Base-by-base conservation (phyloP, 768 basidiomycete genomes). In the Calocera viscosa region DNA sequence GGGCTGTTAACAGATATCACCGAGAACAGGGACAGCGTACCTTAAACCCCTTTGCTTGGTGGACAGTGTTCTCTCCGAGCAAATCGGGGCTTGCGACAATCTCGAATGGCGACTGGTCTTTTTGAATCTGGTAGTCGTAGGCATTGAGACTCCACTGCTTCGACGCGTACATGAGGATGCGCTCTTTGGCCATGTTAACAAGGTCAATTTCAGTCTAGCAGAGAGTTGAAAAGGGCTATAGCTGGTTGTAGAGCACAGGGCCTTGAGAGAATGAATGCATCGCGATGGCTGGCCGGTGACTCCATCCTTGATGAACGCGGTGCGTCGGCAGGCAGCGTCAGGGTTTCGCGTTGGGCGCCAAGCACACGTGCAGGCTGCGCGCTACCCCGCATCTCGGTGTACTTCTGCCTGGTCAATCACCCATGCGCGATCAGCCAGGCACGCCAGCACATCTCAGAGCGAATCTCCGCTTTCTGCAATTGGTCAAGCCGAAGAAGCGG, bases 1-100 rank as follows among this genome's bases (percentile, higher is more conserved):
- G 69, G 67, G 16, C 49, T 67, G 3, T 53, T 41, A 2, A 68
- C 68, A 14, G 70, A 63, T 19, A 65, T 26, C 3, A 47, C 5
- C 19, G 43, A 47, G 43, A 8, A 19, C 19, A 19, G 24, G 19
- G 7, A 19, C 7, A 19, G 19, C 43, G 43, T 19, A 47, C 43
- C 16, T 47, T 47, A 19, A 47, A 47, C 19, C 43, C 43, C 43
- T 47, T 47, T 17, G 43, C 43, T 19, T 47, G 43, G 43, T 47
- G 7, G 43, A 47, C 43, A 19, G 43, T 47, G 43, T 47, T 47
- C 24, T 47, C 43, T 3, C 43, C 24, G 8, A 47, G 24, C 43
- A 47, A 47, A 24, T 47, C 43, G 24, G 43, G 24, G 43, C 8
- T 47, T 5, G 43, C 8, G 7, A 47, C 43, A 3, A 47, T 47